Percentiles rank a stretch among this genome's conserved stretches.
phyloP scores from a whole-genome alignment of 805 yeast genomes.

The Wickerhamomyces queroliae region DNA sequence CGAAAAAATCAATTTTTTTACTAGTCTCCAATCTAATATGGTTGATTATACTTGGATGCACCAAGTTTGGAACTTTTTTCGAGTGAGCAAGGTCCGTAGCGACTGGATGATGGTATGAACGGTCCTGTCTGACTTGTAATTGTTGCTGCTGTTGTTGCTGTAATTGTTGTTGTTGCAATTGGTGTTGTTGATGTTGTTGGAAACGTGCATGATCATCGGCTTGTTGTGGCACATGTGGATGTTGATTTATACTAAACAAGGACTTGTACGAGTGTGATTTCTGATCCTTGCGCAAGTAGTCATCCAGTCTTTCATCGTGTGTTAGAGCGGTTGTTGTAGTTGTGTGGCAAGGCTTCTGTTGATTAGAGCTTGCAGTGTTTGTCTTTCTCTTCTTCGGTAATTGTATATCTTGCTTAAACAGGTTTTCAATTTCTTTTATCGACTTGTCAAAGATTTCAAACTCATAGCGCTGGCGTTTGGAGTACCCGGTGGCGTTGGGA shows the following conservation, averaged over 20 bases:
- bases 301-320: not conserved
- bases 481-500: not conserved
- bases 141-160: not conserved
- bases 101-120: too few relatives aligned
- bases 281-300: not conserved
- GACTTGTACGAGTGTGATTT: not conserved
- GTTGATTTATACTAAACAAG: not conserved
- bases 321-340: too few relatives aligned
- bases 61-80: not conserved
- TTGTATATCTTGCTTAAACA: not conserved
- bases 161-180: not conserved
- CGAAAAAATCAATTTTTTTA: conserved; percentile 1
- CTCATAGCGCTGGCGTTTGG: conserved; percentile 13
- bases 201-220: not conserved
- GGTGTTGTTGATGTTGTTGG: not conserved
- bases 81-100: not conserved
- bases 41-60: not conserved
- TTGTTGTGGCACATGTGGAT: not conserved
- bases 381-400: not conserved
- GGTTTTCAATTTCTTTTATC: conserved; percentile 1
- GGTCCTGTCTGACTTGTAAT: too few relatives aligned
- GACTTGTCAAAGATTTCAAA: conserved; percentile 3
- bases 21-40: not conserved
- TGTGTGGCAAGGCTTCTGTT: too few relatives aligned
- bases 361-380: too few relatives aligned